Base-by-base conservation (phyloP, 768 basidiomycete species). In the Lentinula aciculospora region DNA sequence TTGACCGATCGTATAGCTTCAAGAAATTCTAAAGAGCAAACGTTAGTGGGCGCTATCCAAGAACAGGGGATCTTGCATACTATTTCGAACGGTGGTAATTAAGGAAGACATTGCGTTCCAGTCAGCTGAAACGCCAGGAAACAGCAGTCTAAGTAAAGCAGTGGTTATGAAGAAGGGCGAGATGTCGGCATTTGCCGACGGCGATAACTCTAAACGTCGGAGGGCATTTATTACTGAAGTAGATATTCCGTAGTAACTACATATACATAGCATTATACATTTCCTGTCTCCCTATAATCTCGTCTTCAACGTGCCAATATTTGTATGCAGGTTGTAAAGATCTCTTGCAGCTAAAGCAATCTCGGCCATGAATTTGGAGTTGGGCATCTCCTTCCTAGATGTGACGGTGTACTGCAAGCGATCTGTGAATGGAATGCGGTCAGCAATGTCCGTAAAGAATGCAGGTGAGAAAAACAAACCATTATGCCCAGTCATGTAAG, bases 401-500 rank as follows among this genome's bases (percentile, higher is more conserved):
- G 94, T 96, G 66, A 96, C 76, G 27, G 92, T 94, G 70, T 86
- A 97, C 64, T 91, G 88, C 40, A 98, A 73, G 61, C 80, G 83
- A 70, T 94, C 89, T 92, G 53, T 27, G 7, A 48, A 36, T 27
- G 55, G 7, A 36, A 36, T 29, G 25, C 46, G 46, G 28, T 19
- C 29, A n/a, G 2, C 53, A 19, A 58, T 57, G 29, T 55, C 66
- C 25, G 58, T 58, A 57, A 34, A 59, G 48, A n/a, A 28, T 36
- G 25, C 10, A 37, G 21, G 36, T 19, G n/a, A 10, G 19, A 51
- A 36, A 28, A 42, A 68, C 81, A 56, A 58, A 87, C 88, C 85
- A 61, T 90, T 83, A 64, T 83, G 88, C 37, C 91, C 90, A n/a
- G 94, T 94, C 82, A 93, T 86, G 67, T 98, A 98, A 12, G 93